phyloP scores from a whole-genome alignment of 1,284 basidiomycete genomes.

The Trichosporon faecale region DNA sequence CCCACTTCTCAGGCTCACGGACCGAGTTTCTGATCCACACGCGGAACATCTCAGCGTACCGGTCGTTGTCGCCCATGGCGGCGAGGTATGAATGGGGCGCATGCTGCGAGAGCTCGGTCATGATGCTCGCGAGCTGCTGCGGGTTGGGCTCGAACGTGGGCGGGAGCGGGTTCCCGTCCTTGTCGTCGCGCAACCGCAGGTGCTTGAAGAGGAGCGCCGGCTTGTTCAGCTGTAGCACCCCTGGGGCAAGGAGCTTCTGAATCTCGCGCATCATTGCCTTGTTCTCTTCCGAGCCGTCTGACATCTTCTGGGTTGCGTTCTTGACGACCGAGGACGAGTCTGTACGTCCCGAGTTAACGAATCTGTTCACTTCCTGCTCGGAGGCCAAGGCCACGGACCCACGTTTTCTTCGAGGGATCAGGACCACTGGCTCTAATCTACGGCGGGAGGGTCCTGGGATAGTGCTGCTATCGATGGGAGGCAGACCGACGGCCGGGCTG shows the following conservation, averaged over 20 bases:
- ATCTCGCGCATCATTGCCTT: conserved; percentile 4
- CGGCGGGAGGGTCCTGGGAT: background rate
- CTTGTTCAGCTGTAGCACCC: conserved; percentile 18
- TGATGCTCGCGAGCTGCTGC: conserved; percentile 31
- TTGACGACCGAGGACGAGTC: conserved; percentile 5
- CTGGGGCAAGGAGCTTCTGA: background rate
- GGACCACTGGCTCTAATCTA: background rate
- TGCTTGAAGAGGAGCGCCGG: conserved; percentile 33
- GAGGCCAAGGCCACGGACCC: conserved; percentile 5
- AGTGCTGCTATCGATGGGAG: background rate
- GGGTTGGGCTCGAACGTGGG: conserved; percentile 23
- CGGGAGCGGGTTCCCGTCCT: conserved; percentile 16
- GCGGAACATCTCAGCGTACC: conserved; percentile 28
- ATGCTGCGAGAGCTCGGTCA: conserved; percentile 19
- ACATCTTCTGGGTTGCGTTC: background rate
- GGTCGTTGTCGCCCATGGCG: conserved; percentile 34
- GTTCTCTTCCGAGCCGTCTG: background rate
- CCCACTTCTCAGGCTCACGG: conserved; percentile 31
- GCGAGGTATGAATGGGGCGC: conserved; percentile 32
- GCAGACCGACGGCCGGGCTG: background rate
- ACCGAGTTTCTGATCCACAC: conserved; percentile 29
- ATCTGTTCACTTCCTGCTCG: background rate
- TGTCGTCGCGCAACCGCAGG: conserved; percentile 20
- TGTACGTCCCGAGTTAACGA: background rate
- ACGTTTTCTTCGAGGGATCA: conserved; percentile 3